Percentiles rank a stretch among this genome's conserved stretches.
phyloP scores from a whole-genome alignment of 805 yeast genomes.

The Wickerhamiella alocasiicola region DNA sequence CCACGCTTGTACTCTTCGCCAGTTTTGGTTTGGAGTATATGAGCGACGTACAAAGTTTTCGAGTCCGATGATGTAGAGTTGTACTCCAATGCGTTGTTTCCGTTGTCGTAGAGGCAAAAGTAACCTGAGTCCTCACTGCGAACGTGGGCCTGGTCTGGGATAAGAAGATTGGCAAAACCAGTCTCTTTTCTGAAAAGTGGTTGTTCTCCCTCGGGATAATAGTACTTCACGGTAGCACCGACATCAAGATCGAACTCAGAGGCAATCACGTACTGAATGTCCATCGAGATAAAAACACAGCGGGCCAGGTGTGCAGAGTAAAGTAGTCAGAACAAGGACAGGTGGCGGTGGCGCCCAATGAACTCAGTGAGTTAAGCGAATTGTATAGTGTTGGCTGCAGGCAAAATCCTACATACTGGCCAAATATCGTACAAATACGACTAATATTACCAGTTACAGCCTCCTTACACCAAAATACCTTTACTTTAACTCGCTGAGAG shows the following conservation, averaged over 20 bases:
- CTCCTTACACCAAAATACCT: too few relatives aligned
- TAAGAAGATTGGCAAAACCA: constrained; percentile 41
- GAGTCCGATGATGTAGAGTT: constrained; percentile 24
- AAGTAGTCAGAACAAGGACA: too few relatives aligned
- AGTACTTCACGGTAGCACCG: constrained; percentile 56
- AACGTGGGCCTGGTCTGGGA: constrained; percentile 48
- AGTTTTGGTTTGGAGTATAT: constrained; percentile 41
- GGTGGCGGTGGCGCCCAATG: constrained; percentile 6
- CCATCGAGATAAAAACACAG: too few relatives aligned
- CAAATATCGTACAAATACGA: too few relatives aligned
- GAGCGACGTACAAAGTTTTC: constrained; percentile 42
- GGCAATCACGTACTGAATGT: constrained; percentile 47
- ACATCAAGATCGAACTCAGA: constrained; percentile 71
- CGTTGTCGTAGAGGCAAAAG: constrained; percentile 31
- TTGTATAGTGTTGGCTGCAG: too few relatives aligned
- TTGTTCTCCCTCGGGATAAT: constrained; percentile 35
- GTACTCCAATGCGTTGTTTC: constrained; percentile 16
- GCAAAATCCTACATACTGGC: too few relatives aligned
- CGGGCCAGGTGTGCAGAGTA: too few relatives aligned
- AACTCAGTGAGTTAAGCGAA: too few relatives aligned
- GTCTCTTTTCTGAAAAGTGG: constrained; percentile 18
- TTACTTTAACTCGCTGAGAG: too few relatives aligned
- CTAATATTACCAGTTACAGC: too few relatives aligned
- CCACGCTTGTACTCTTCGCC: constrained; percentile 41
- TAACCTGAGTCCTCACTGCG: constrained; percentile 45